Percentiles rank a stretch among this genome's conserved stretches.
Conservation (phyloP, 768 basidiomycete genomes). For the Chalciporus chontae region DNA sequence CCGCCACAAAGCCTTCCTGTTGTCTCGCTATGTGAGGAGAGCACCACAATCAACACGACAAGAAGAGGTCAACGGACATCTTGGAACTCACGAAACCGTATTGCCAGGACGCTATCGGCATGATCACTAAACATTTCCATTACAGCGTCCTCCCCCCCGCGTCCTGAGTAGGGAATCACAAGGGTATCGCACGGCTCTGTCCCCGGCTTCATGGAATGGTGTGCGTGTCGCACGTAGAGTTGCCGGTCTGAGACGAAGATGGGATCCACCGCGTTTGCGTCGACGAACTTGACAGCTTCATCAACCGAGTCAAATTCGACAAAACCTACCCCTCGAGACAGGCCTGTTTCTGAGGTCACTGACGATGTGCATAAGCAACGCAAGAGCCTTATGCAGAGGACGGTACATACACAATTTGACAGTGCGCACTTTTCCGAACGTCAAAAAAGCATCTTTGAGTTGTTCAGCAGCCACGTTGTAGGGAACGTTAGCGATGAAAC, state of each 20-base stretch:
- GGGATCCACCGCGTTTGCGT: constrained; percentile 40
- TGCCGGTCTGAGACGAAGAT: constrained; percentile 47
- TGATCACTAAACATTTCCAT: constrained; percentile 22
- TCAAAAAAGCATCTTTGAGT: constrained; percentile 38
- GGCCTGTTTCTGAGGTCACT: constrained; percentile 33
- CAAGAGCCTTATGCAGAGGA: not conserved
- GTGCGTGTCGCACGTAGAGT: constrained; percentile 40
- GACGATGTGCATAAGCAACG: not conserved
- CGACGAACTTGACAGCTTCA: constrained; percentile 36
- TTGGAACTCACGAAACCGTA: constrained; percentile 29
- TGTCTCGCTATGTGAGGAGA: constrained; percentile 31
- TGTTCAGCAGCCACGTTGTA: constrained; percentile 41
- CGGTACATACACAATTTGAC: constrained; percentile 41
- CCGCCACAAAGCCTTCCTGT: constrained; percentile 28
- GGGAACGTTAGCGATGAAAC: constrained; percentile 55
- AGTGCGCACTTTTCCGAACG: constrained; percentile 39
- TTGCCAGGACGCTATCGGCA: constrained; percentile 15
- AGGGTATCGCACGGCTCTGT: constrained; percentile 31
- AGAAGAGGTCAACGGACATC: not conserved
- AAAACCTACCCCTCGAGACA: constrained; percentile 43
- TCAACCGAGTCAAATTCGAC: constrained; percentile 38
- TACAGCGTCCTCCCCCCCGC: constrained; percentile 23
- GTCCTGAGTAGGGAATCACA: constrained; percentile 25
- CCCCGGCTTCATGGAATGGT: not conserved
- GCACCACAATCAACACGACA: not conserved